These are phyloP conservation scores for Nectriaceae sp. DNA, from an alignment of 2,329 filamentous ascomycete genomes.

Conservation along the genomic window DNA sequence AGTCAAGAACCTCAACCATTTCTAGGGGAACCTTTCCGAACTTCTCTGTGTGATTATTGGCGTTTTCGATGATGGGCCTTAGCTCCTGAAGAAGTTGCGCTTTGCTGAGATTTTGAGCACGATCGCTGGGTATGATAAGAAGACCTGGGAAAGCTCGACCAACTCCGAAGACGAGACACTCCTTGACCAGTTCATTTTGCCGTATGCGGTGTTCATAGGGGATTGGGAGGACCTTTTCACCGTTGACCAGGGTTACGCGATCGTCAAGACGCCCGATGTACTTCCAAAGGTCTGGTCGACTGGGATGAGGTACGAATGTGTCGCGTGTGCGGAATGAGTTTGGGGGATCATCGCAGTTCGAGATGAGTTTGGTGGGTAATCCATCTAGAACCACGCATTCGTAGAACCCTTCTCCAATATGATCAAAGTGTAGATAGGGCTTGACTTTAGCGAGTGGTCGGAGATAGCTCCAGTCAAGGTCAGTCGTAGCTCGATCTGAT, in stretches of 20 bases:
- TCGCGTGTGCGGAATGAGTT: constrained; percentile 48
- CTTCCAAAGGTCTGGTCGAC: constrained; percentile 44
- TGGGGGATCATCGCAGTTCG: constrained; percentile 43
- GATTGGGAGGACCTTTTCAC: constrained; percentile 50
- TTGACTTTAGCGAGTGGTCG: constrained; percentile 31
- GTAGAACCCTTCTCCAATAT: constrained; percentile 33
- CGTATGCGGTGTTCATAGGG: constrained; percentile 55
- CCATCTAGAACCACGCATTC: constrained; percentile 40
- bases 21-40: constrained; percentile 56
- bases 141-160: constrained; percentile 54
- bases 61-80: constrained; percentile 50
- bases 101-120: constrained; percentile 40
- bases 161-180: constrained; percentile 59
- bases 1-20: constrained; percentile 50
- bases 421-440: constrained; percentile 30
- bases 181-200: constrained; percentile 52
- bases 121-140: constrained; percentile 53
- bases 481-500: constrained; percentile 23
- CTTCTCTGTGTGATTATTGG: constrained; percentile 50
- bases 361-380: constrained; percentile 36
- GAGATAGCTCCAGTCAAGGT: constrained; percentile 34
- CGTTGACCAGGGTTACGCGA: constrained; percentile 46
- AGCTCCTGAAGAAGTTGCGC: constrained; percentile 49
- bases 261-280: constrained; percentile 48
- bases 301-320: constrained; percentile 44